A percentile compares a stretch with the other conserved stretches of the same genome.
Evolutionary conservation across 2,329 filamentous ascomycete genomes (phyloP).

Genomic region (Aspergillaceae sp.): DNA sequence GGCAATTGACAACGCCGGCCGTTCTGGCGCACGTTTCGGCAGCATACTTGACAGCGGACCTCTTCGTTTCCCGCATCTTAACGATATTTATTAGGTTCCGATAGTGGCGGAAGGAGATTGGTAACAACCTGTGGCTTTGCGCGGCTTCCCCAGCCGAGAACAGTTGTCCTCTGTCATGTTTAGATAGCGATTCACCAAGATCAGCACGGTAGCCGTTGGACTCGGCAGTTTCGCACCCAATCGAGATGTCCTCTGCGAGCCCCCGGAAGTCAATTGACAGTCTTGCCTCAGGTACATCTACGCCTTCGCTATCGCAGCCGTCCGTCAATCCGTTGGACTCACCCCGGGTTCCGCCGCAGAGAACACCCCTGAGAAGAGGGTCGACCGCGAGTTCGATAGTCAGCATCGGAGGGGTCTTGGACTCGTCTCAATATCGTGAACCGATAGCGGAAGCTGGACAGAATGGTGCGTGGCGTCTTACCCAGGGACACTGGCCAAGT

Average conservation of each 20-base stretch:
- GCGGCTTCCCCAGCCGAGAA: background rate
- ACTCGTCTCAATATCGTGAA: constrained; percentile 53
- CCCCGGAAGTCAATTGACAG: constrained; percentile 60
- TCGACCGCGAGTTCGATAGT: constrained; percentile 82
- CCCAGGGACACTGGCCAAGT: background rate
- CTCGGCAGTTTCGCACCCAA: constrained; percentile 24
- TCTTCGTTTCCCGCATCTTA: too few species aligned
- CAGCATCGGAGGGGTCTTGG: constrained; percentile 76
- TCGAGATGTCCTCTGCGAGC: constrained; percentile 53
- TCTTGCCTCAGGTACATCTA: constrained; percentile 48
- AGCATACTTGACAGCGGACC: too few species aligned
- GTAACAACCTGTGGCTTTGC: background rate
- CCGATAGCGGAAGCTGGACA: constrained; percentile 66
- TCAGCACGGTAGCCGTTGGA: constrained; percentile 25
- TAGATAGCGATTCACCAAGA: constrained; percentile 20
- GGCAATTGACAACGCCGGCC: too few species aligned
- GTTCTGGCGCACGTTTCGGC: too few species aligned
- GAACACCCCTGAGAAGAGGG: constrained; percentile 50
- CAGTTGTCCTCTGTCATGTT: constrained; percentile 27
- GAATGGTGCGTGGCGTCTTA: constrained; percentile 52
- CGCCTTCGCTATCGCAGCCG: constrained; percentile 44
- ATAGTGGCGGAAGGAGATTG: background rate
- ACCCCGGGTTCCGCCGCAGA: constrained; percentile 25
- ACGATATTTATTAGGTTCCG: too few species aligned
- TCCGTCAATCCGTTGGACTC: constrained; percentile 28